Base-by-base conservation (phyloP, 2,329 filamentous ascomycete species). In the Coniochaeta ligniaria region DNA sequence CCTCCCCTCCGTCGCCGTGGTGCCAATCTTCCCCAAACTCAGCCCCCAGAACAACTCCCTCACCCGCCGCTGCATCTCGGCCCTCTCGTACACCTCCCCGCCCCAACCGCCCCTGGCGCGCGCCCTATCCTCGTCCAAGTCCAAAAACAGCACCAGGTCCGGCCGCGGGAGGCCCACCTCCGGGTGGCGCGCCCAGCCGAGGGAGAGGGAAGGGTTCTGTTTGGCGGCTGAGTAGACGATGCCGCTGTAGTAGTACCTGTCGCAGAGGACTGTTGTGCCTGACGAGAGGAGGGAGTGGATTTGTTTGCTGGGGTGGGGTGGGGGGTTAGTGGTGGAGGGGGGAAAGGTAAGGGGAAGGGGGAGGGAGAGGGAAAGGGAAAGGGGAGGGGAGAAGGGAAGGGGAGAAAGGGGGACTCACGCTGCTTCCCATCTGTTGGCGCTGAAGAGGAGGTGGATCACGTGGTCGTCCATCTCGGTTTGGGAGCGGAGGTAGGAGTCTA, bases 241-340 rank as follows among this genome's bases (percentile, higher is more conserved):
- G 59, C 95, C 95, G 22, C 90, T 95, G 78, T 96, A 94, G 72
- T 96, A 96, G 77, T 98, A 99, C 56, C 95, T 87, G 74, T 99
- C 95, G 66, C 94, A 87, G 43, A 99, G 80, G 35, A 99, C 82
- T 0, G 86, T 95, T 22, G 81, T 87, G 9, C 94, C 93, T 1
- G 78, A 73, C 0, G 78, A 75, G 6, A 97, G 74, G 6, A 83
- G 76, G 1, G 74, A 60, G 20, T 78, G 70, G 54, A 88, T 79
- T 76, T 2, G 82, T 85, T 36, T 36, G 35, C 7, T 33, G 9
- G 9, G 14, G 14, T 12, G 62, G n/a, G 8, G 11, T 16, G 16
- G 24, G 8, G 38, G 6, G 58, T 60, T 54, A 47, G 54, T 28
- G 20, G 28, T 11, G 28, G 31, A 22, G 24, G 20, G 59, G 50